Conservation (phyloP, 805 yeast genomes). For the Suhomyces kilbournensis region DNA sequence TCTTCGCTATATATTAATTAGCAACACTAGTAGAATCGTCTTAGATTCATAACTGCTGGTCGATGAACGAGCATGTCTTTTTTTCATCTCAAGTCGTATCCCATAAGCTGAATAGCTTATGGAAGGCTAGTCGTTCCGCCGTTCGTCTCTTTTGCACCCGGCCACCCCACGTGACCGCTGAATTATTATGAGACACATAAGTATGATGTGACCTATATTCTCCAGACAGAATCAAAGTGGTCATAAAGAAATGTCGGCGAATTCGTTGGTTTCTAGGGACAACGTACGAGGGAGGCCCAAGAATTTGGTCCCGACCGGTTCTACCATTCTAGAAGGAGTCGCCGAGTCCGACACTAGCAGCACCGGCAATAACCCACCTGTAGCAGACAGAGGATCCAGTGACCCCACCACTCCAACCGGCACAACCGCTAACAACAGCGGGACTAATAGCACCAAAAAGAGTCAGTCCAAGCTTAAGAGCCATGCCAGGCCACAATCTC, state of each 20-base stretch:
- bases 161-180: constrained; percentile 1
- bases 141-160: background rate
- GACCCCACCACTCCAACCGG: background rate
- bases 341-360: background rate
- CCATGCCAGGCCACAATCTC: constrained; percentile 31
- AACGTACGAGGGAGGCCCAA: constrained; percentile 11
- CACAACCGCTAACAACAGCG: background rate
- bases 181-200: background rate
- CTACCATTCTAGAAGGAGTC: background rate
- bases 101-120: background rate
- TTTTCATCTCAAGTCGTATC: background rate
- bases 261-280: background rate
- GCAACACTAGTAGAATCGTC: too few relatives aligned
- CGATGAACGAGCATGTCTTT: too few relatives aligned
- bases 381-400: background rate
- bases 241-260: background rate
- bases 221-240: background rate
- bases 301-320: background rate
- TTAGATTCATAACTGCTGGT: too few relatives aligned
- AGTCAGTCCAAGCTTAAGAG: constrained; percentile 9
- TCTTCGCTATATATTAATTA: too few relatives aligned
- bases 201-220: background rate
- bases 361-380: background rate
- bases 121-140: background rate
- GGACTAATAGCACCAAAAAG: background rate